Evolutionary conservation across 2,329 filamentous ascomycete genomes (phyloP), one percentile per base, ranked within the genome.

Genomic region (Neopestalotiopsis sp.): DNA sequence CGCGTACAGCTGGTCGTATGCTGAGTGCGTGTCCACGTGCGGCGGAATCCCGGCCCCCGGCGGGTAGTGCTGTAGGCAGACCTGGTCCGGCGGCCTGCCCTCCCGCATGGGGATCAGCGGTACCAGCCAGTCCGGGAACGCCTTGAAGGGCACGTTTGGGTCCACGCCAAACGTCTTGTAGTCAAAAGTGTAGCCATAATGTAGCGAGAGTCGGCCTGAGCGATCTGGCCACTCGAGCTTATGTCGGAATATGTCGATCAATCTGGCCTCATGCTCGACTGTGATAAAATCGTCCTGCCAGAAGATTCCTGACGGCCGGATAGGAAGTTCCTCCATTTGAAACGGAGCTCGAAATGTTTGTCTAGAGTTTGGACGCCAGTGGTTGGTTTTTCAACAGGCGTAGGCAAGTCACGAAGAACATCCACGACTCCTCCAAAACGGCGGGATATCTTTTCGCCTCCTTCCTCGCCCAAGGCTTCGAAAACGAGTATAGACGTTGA

Each of bases 21-120:
- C 77, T 64, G 78, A 81, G 76, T 89, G 88, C 3, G 88, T 88
- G 76, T 90, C 88, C 66, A 87, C 87, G 72, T 90, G 88, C 0
- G 88, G 88, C 10, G 88, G 88, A 72, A 90, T 90, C 1, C 88
- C 88, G 0, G 85, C 80, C 5, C 88, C 88, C 0, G 88, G 88
- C 0, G 88, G 85, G 73, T 90, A 90, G 74, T 89, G 85, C 77
- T 70, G 68, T 32, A 76, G 78, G 71, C 87, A 89, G 71, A 90
- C 87, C 74, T 90, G 88, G 65, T 89, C 87, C 0, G 87, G 86
- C 0, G 80, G 80, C 0, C 83, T 80, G 1, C 71, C 71, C 68
- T 86, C 85, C 0, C 80, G 77, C 2, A 74, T 76, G 0, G 86
- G 83, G 3, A 88, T 79, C 1, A 88, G 77, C 0, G 85, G 84